Conservation (phyloP, 257 asterid genomes). For the Marsdenia floribunda region DNA sequence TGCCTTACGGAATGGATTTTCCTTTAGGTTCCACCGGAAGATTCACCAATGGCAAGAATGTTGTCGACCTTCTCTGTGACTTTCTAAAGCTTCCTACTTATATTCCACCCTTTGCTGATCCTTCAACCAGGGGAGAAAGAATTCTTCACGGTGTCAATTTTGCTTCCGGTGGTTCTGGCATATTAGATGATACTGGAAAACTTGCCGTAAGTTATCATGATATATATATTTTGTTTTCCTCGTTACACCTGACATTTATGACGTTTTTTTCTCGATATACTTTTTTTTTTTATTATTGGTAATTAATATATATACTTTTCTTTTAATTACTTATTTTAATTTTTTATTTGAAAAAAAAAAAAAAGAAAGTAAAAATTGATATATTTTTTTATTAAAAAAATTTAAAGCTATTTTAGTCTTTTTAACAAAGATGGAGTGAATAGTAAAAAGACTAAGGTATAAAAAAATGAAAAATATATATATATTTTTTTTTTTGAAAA, state of each 20-base stretch:
- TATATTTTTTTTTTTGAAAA: too few species aligned
- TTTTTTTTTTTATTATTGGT: too few species aligned
- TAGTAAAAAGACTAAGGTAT: too few species aligned
- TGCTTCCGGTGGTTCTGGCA: slow-evolving; percentile 87
- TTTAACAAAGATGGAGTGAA: too few species aligned
- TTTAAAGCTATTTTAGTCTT: too few species aligned
- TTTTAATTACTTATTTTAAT: too few species aligned
- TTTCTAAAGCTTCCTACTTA: slow-evolving; percentile 31
- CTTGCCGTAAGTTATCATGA: slow-evolving; percentile 36
- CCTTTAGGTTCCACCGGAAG: slow-evolving; percentile 59
- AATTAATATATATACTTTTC: too few species aligned
- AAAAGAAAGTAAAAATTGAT: too few species aligned
- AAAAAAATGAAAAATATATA: too few species aligned
- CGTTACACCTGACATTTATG: not conserved
- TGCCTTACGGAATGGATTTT: slow-evolving; percentile 70
- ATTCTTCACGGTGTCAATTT: slow-evolving; percentile 61
- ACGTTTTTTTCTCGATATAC: not conserved
- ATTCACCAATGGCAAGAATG: slow-evolving; percentile 63
- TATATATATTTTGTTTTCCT: too few species aligned
- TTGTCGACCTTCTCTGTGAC: slow-evolving; percentile 54
- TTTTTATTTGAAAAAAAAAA: too few species aligned
- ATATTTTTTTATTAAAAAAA: too few species aligned
- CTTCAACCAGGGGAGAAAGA: slow-evolving; percentile 48
- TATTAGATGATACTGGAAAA: slow-evolving; percentile 59
- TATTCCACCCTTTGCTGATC: slow-evolving; percentile 62